phyloP scores from a whole-genome alignment of 202 grass and related monocot species.

The Hordeum pubiflorum region DNA sequence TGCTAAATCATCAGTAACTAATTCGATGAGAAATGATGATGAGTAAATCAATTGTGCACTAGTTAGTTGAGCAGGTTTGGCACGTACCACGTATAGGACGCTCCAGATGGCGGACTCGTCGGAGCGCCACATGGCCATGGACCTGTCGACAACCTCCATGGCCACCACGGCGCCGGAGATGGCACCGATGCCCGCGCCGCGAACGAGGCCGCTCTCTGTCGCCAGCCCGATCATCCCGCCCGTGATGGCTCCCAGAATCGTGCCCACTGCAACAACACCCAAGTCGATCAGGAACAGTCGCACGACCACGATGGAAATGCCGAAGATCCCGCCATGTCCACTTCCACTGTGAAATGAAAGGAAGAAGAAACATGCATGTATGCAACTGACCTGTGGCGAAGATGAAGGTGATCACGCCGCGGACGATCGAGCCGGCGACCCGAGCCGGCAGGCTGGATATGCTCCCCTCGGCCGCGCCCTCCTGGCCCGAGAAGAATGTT shows the following conservation, averaged over 20 bases:
- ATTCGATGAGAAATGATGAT: neutral
- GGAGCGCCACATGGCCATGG: conserved; percentile 56
- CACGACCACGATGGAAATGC: neutral
- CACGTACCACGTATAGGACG: conserved; percentile 56
- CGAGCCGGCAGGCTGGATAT: conserved; percentile 8
- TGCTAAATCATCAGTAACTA: neutral
- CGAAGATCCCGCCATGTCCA: neutral
- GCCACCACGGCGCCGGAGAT: conserved; percentile 73
- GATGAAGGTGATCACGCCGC: conserved; percentile 33
- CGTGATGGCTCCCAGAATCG: conserved; percentile 51
- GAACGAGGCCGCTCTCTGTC: conserved; percentile 66
- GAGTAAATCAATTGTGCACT: neutral
- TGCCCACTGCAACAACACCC: conserved; percentile 32
- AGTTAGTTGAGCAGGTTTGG: neutral
- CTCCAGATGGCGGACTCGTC: conserved; percentile 57
- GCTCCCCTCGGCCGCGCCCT: neutral
- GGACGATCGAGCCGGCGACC: conserved; percentile 26
- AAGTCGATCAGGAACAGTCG: neutral
- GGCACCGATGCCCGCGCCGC: conserved; percentile 61
- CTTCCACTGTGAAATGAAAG: neutral
- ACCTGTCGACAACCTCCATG: conserved; percentile 74
- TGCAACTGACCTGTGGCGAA: conserved; percentile 26
- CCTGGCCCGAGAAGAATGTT: neutral
- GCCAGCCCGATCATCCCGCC: conserved; percentile 71
- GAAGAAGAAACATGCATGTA: neutral